Evolutionary conservation across 768 basidiomycete genomes (phyloP), one percentile per base, ranked within the genome.

Genomic region (Phaeolepiota aurea): DNA sequence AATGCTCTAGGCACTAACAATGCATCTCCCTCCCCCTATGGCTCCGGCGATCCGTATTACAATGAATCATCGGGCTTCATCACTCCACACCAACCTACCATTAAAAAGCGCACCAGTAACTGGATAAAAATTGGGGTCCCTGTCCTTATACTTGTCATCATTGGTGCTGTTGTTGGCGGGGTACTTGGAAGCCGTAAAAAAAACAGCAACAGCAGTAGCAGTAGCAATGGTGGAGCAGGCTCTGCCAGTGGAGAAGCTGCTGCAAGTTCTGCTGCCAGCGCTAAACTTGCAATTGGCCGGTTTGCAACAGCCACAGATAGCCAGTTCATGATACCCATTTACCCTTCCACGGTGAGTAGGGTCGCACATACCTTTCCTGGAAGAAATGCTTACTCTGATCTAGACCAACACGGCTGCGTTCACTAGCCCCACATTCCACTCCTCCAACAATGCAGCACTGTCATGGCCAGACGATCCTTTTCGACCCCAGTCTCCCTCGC

Each of bases 391-490:
- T n/a, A 28, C 25, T 19, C 40, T 46, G 38, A 41, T 48, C 20
- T 48, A 90, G 85, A 90, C 87, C 31, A 82, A 88, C 53, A 63
- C 77, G 9, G 85, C 82, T 20, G 76, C 72, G 5, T 90, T 79
- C 58, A 73, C 76, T 13, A 53, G 64, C 0, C 87, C 90, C 11
- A 86, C 87, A 2, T 87, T 92, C 56, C 64, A 72, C 38, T 54
- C 77, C 0, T 68, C 81, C 15, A 73, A 69, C 40, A 59, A 70
- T 40, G 46, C 68, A 18, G 57, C 64, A 31, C 56, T 76, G 45
- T 59, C 77, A 4, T 97, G 92, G 92, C 91, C 90, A 3, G 50
- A 65, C 36, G 94, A 98, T 57, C 55, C 87, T 4, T 88, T 81
- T 57, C 56, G 77, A 32, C 84, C 90, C 14, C 54, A 75, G 25